Conservation (phyloP, 768 basidiomycete genomes). For the Lactifluus volemus region DNA sequence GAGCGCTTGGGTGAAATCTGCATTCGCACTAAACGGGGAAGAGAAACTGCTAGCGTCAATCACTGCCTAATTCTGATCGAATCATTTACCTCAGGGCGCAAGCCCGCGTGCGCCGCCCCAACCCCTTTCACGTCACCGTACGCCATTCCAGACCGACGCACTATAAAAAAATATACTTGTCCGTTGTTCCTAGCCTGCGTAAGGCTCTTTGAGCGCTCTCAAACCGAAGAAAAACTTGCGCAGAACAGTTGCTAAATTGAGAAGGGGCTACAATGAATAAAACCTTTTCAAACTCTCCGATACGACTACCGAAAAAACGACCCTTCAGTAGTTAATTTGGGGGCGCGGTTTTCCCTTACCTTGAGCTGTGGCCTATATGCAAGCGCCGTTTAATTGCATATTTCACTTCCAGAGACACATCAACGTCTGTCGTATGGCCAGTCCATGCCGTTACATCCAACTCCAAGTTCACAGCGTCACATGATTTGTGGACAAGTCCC, state of each 20-base stretch:
- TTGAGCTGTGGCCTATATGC: neutral
- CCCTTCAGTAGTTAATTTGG: neutral
- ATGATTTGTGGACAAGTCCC: neutral
- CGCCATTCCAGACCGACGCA: neutral
- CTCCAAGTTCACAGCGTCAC: neutral
- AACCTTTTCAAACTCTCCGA: neutral
- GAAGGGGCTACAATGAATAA: neutral
- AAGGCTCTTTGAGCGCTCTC: neutral
- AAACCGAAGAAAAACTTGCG: neutral
- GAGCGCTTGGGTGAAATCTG: neutral
- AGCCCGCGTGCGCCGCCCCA: neutral
- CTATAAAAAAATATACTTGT: neutral
- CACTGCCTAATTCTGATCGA: constrained; percentile 6
- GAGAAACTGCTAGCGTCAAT: neutral
- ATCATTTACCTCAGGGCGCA: neutral
- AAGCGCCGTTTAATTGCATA: neutral
- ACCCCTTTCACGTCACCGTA: neutral
- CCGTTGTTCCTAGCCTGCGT: neutral
- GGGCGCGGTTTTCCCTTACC: neutral
- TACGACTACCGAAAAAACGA: neutral
- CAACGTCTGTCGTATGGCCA: neutral
- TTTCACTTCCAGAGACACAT: neutral
- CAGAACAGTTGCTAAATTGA: neutral
- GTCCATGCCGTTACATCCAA: neutral
- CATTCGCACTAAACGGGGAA: neutral